phyloP scores from a whole-genome alignment of 306 rosid genomes.

The Potentilla sterilis region DNA sequence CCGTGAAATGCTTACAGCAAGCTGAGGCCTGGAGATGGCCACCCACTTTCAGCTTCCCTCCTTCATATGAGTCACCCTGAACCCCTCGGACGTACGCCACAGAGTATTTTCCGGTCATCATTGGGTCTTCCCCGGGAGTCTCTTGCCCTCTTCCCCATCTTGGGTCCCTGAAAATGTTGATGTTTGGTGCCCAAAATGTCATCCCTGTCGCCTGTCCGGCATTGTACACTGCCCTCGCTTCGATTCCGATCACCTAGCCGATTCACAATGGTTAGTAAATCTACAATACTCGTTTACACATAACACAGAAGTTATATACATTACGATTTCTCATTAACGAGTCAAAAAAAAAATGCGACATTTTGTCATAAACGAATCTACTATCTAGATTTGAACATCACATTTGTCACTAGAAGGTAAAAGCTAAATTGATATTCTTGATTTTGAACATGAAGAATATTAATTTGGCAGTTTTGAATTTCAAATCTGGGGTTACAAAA shows the following conservation, averaged over 20 bases:
- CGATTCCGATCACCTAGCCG: conserved; percentile 59
- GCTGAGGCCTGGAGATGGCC: conserved; percentile 79
- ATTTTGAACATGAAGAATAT: background rate
- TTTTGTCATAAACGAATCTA: background rate
- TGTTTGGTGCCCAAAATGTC: conserved; percentile 97
- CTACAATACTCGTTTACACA: too few relatives aligned
- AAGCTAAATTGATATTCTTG: background rate
- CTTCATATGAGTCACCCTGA: conserved; percentile 69
- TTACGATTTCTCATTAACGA: background rate
- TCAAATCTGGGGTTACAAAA: background rate
- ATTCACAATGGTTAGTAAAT: background rate
- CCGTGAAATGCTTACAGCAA: conserved; percentile 93
- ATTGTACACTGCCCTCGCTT: conserved; percentile 78
- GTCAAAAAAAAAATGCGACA: background rate
- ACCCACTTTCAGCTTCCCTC: conserved; percentile 35
- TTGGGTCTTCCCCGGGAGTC: conserved; percentile 93
- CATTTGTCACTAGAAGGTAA: background rate
- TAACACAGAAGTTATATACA: background rate
- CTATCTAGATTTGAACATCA: background rate
- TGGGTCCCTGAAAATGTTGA: conserved; percentile 87
- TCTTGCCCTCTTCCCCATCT: conserved; percentile 99
- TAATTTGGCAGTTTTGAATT: background rate
- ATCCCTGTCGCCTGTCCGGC: conserved; percentile 73
- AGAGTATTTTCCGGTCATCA: conserved; percentile 53
- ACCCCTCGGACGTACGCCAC: conserved; percentile 76